Evolutionary conservation across 1,284 basidiomycete species (phyloP), one percentile per base, ranked within the genome.

Genomic region (Xerocomus nothofagi): DNA sequence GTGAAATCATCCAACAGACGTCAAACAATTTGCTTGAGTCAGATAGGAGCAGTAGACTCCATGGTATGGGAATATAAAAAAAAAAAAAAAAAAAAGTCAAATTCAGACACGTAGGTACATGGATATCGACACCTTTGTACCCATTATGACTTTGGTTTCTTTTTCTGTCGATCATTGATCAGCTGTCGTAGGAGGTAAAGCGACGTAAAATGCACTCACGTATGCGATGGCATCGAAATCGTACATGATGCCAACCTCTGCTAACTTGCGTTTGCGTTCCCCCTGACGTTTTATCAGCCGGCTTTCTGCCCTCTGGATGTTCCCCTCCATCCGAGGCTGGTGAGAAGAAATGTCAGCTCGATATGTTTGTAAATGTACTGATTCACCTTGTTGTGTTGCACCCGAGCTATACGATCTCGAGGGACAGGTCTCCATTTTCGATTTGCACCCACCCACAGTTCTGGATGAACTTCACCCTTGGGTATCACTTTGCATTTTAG

Each of bases 391-490:
- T 96, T 89, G 60, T 93, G 88, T 59, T 82, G 77, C 29, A 82
- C 72, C 56, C 91, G 77, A 51, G 83, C 84, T 36, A 93, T 70
- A 40, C 91, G 83, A 48, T 83, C 86, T 14, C 69, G 73, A 0
- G 96, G 94, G 3, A 98, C 81, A 4, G 73, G 71, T 53, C 87
- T 78, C 83, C 87, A 99, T 71, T 92, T 95, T 59, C 88, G 81
- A 71, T 98, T 96, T 20, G 95, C 92, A n/a, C 97, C 96, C 14
- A 96, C 76, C 97, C 97, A 99, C 4, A 99, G 73, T 63, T 94
- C 84, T 5, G 94, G 89, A 69, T 99, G 95, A 0, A 98, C 82
- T 57, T 96, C 73, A 27, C 95, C 92, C 58, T 85, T 84, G 18
- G 93, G 88, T 49, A 97, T 82, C 50, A 93, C 72, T 62, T 89